A percentile compares a stretch with the other conserved stretches of the same genome.
These are phyloP conservation scores for Candida lessepsii DNA, from an alignment of 805 yeast genomes.

Conservation along the genomic window DNA sequence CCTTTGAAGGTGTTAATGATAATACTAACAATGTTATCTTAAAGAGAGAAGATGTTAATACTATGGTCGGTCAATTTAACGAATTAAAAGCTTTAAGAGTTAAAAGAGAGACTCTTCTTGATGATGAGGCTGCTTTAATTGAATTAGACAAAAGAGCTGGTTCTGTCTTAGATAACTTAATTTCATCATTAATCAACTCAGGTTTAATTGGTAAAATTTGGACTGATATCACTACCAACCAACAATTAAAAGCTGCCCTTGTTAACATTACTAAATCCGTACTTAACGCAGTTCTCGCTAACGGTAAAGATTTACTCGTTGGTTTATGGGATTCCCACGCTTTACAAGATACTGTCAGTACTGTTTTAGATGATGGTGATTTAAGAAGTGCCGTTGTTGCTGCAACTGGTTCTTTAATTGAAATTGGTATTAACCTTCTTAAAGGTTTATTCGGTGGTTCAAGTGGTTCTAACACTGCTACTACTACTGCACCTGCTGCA, in stretches of 20 bases:
- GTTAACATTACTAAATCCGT: conserved; percentile 29
- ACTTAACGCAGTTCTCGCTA: conserved; percentile 31
- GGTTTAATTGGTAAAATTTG: conserved; percentile 39
- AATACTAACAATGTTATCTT: conserved; percentile 21
- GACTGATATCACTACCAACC: conserved; percentile 32
- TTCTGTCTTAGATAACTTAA: conserved; percentile 32
- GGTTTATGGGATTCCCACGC: conserved; percentile 44
- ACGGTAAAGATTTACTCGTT: conserved; percentile 40
- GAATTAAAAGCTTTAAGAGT: conserved; percentile 33
- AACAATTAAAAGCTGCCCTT: conserved; percentile 26
- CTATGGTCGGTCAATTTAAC: conserved; percentile 31
- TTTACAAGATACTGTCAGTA: conserved; percentile 30
- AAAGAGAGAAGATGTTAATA: conserved; percentile 34
- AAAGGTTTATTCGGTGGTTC: conserved; percentile 15
- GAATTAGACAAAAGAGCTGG: conserved; percentile 37
- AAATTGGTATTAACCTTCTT: conserved; percentile 31
- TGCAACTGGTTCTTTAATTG: conserved; percentile 31
- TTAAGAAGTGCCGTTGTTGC: too few relatives aligned
- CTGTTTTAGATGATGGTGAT: conserved; percentile 29
- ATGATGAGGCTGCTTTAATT: conserved; percentile 25
- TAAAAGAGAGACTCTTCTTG: conserved; percentile 33
- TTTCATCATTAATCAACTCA: conserved; percentile 35
- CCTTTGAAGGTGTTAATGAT: conserved; percentile 2
- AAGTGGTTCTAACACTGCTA: conserved; percentile 18
- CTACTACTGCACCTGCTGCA: conserved; percentile 19